Base-by-base conservation (phyloP, 2,329 filamentous ascomycete species). In the Talaromyces sp. region DNA sequence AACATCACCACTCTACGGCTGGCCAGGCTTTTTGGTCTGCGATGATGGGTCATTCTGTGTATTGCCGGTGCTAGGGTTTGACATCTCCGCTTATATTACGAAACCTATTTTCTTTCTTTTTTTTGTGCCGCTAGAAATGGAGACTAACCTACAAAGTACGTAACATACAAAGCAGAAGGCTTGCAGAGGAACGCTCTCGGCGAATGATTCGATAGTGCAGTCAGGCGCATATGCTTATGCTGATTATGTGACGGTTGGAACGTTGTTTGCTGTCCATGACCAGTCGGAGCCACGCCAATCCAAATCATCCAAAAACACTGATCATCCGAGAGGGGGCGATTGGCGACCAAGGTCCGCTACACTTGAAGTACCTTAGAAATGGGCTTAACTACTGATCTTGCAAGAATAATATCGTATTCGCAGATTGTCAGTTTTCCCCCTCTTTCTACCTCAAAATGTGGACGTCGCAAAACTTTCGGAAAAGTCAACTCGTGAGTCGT, bases 401-500 rank as follows among this genome's bases (percentile, higher is more conserved):
- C 28, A 50, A 56, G 40, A 54, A 33, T 21, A n/a, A n/a, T n/a
- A 33, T 36, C 53, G 46, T 31, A 36, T 25, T 31, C 25, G 52
- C n/a, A 37, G 40, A 31, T n/a, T 28, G 40, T 21, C 53, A 15
- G 9, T 22, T 33, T 50, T 28, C 33, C 10, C 19, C 40, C 53
- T 36, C 53, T 15, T 50, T 19, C 25, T 21, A 48, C 45, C 45
- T 33, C 45, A 48, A 48, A 48, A 48, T 19, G 53, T 46, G 53
- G 52, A 54, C 19, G 40, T 22, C 17, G 28, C 22, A 61, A 46
- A 52, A n/a, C 35, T 61, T 60, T 57, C 60, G 57, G 60, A 60
- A 59, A 60, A 59, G 60, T 59, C 63, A 62, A 60, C 58, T 61
- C 51, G 60, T 56, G 41, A 56, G 53, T 56, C 41, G 48, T 48